A percentile compares a stretch with the other conserved stretches of the same genome.
Evolutionary conservation across 2,329 filamentous ascomycete species (phyloP).

Genomic region (Ophiosphaerella narmari): DNA sequence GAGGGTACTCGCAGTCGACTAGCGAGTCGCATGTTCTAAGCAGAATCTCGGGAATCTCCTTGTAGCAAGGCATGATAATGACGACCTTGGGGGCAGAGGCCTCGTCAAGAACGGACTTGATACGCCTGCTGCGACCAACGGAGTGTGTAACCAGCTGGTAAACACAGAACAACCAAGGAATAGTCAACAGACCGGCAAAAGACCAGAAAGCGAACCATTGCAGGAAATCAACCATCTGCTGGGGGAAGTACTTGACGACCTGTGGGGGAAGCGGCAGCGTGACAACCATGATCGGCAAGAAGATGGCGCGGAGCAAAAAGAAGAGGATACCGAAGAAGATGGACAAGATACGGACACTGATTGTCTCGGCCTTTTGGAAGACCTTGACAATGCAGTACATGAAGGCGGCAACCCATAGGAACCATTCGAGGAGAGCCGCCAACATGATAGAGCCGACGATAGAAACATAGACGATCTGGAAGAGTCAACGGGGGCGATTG

Average conservation of each 20-base stretch:
- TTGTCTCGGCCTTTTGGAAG: constrained; percentile 85
- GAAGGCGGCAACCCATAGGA: constrained; percentile 93
- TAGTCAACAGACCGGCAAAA: constrained; percentile 80
- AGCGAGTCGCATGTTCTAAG: constrained; percentile 88
- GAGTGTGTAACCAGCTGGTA: constrained; percentile 89
- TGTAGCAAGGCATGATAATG: constrained; percentile 96
- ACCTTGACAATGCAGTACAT: constrained; percentile 89
- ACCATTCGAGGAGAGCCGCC: constrained; percentile 87
- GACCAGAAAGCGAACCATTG: constrained; percentile 98
- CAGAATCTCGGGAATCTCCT: constrained; percentile 83
- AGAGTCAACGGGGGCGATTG: constrained; percentile 17
- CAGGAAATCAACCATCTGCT: constrained; percentile 68
- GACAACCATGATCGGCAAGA: constrained; percentile 91
- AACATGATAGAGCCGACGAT: constrained; percentile 83
- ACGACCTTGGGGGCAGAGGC: constrained; percentile 89
- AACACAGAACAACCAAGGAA: constrained; percentile 92
- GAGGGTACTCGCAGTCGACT: constrained; percentile 90
- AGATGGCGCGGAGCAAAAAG: constrained; percentile 74
- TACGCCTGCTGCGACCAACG: constrained; percentile 77
- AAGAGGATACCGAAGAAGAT: constrained; percentile 76
- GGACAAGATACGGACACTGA: constrained; percentile 79
- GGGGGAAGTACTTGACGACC: constrained; percentile 74
- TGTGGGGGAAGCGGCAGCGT: constrained; percentile 80
- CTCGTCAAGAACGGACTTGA: constrained; percentile 84
- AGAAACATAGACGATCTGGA: constrained; percentile 80